A percentile compares a stretch with the other conserved stretches of the same genome.
phyloP scores from a whole-genome alignment of 164 flowering plant genomes.

The Litsea cubeba region DNA sequence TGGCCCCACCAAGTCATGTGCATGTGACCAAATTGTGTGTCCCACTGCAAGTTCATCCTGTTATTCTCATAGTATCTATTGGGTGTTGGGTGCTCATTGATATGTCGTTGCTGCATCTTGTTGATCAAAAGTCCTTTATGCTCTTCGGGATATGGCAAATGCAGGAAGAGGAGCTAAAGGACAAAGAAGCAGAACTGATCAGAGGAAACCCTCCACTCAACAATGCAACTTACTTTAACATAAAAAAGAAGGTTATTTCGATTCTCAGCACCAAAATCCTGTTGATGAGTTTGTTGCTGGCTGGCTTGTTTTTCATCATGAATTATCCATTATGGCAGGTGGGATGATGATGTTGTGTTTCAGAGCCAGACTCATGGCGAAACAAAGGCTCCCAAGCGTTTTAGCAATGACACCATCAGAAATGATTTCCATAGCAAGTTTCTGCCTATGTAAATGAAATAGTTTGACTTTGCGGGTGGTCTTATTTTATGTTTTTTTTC shows the following conservation, averaged over 20 bases:
- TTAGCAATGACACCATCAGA: constrained; percentile 90
- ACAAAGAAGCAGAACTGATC: constrained; percentile 79
- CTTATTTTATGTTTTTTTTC: background rate
- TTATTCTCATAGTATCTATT: too few relatives aligned
- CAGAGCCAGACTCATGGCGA: constrained; percentile 97
- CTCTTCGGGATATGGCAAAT: constrained; percentile 51
- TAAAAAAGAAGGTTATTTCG: constrained; percentile 69
- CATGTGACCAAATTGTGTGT: too few relatives aligned
- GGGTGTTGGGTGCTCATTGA: background rate
- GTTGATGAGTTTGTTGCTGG: too few relatives aligned
- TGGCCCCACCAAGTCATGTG: too few relatives aligned
- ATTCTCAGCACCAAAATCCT: background rate
- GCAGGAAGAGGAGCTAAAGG: constrained; percentile 83
- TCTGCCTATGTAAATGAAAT: constrained; percentile 93
- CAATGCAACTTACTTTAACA: constrained; percentile 57
- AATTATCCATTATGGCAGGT: constrained; percentile 31
- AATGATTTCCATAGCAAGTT: constrained; percentile 89
- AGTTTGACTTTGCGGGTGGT: background rate
- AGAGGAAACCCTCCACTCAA: constrained; percentile 80
- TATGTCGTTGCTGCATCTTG: background rate
- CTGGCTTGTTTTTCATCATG: too few relatives aligned
- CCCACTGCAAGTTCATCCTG: too few relatives aligned
- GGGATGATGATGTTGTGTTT: constrained; percentile 98
- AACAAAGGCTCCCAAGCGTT: constrained; percentile 78
- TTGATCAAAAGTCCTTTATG: constrained; percentile 1